Base-by-base conservation (phyloP, 306 rosid species). In the Lagenaria siceraria region DNA sequence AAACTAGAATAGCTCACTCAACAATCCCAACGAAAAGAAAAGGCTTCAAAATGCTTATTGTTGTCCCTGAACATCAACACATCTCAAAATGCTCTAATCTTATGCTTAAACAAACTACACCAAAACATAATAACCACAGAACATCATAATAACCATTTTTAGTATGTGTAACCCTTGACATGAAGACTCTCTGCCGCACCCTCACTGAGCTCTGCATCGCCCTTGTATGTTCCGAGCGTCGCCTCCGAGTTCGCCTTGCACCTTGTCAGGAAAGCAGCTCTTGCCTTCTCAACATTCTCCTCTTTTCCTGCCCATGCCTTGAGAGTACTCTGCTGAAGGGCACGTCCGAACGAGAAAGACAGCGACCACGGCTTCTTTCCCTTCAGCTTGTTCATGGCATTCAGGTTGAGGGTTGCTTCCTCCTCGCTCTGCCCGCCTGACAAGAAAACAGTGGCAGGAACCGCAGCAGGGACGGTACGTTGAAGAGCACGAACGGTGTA, bases 371-470 rank as follows among this genome's bases (percentile, higher is more conserved):
- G 96, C 85, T 92, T 92, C 94, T 89, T 90, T 2, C 91, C 91
- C 83, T 92, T 83, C 35, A 84, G 81, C 66, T 79, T 61, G 88
- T 92, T 92, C 96, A 92, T 92, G 5, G 97, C 96, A 53, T 90
- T 85, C 6, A 92, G 92, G 81, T 92, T 90, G 14, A 83, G 59
- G 17, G 94, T 86, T 11, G 94, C 97, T 80, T 92, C 92, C 81
- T 92, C 96, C 84, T 92, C 97, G 31, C 97, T 90, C 82, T 92
- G 97, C n/a, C 97, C 97, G 1, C 97, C 96, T 8, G 97, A 90
- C 75, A 92, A 82, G 87, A 92, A 92, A 40, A 90, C 92, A 0
- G 90, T 84, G 5, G 94, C 97, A 0, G 97, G 97, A 60, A 92
- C 96, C 0, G 94, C 94, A 0, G 96, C 76, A 0, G 97, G 97